Evolutionary conservation across 768 basidiomycete genomes (phyloP).

Genomic region (Collybia sp.): DNA sequence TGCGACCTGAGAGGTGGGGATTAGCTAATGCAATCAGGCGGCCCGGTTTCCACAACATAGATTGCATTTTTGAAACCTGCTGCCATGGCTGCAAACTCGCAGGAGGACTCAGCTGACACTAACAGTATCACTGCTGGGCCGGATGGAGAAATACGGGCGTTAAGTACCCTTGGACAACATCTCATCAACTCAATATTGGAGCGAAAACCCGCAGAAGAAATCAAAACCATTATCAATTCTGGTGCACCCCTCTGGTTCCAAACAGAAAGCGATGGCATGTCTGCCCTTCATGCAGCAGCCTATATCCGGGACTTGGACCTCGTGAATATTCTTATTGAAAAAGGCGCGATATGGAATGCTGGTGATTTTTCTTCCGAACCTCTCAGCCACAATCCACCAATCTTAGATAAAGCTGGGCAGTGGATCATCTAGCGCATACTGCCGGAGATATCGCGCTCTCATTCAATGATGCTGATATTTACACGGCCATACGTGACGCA

Average conservation of each 20-base stretch:
- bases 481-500: constrained; percentile 81
- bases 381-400: neutral
- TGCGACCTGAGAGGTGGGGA: too few species aligned
- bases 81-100: too few species aligned
- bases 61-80: too few species aligned
- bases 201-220: constrained; percentile 34
- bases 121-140: too few species aligned
- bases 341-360: constrained; percentile 90
- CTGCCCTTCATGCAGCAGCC: constrained; percentile 83
- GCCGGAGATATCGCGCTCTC: constrained; percentile 91
- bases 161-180: constrained; percentile 51
- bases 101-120: too few species aligned
- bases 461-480: constrained; percentile 71
- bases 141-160: constrained; percentile 33
- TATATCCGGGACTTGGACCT: constrained; percentile 65
- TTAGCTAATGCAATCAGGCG: constrained; percentile 16
- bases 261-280: constrained; percentile 72
- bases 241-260: constrained; percentile 91
- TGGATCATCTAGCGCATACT: constrained; percentile 75
- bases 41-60: constrained; percentile 11
- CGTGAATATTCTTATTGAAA: constrained; percentile 62
- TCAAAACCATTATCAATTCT: constrained; percentile 48
- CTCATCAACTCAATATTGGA: constrained; percentile 58
- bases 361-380: constrained; percentile 33
- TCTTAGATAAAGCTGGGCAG: constrained; percentile 27